phyloP scores from a whole-genome alignment of 768 basidiomycete species.

The Lactifluus hygrophoroides region DNA sequence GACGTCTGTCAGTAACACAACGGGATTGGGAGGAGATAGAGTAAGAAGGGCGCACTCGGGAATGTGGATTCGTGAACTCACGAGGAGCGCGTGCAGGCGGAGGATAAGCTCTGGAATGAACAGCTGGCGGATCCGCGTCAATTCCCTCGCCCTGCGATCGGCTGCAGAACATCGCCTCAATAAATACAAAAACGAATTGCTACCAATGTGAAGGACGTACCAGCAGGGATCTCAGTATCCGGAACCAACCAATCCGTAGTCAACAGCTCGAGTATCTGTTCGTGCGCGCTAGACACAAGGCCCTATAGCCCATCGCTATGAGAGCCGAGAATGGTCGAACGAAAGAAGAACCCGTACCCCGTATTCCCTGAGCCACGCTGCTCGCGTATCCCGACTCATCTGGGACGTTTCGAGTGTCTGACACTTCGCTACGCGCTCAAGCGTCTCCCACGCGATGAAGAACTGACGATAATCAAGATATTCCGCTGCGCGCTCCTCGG shows the following conservation, averaged over 20 bases:
- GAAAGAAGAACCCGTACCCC: slow-evolving; percentile 31
- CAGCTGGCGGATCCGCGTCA: slow-evolving; percentile 76
- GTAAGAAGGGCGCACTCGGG: slow-evolving; percentile 49
- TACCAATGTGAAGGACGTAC: no score
- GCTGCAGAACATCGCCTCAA: slow-evolving; percentile 25
- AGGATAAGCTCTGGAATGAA: slow-evolving; percentile 87
- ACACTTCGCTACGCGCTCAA: slow-evolving; percentile 53
- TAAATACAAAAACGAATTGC: no score
- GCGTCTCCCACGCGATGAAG: slow-evolving; percentile 62
- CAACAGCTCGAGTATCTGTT: slow-evolving; percentile 59
- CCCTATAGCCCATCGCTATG: slow-evolving; percentile 28
- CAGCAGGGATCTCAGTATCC: slow-evolving; percentile 33
- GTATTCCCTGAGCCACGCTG: slow-evolving; percentile 59
- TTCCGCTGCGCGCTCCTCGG: slow-evolving; percentile 65
- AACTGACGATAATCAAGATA: slow-evolving; percentile 76
- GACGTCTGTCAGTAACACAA: neutral
- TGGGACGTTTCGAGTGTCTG: slow-evolving; percentile 48
- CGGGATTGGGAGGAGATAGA: neutral
- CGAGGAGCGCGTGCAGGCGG: slow-evolving; percentile 69
- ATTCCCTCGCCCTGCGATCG: slow-evolving; percentile 53
- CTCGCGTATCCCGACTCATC: slow-evolving; percentile 50
- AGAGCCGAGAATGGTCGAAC: neutral
- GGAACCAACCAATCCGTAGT: slow-evolving; percentile 71
- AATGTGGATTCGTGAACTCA: slow-evolving; percentile 51
- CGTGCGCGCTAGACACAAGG: slow-evolving; percentile 55